phyloP scores from a whole-genome alignment of 2,329 filamentous ascomycete species.

The Esteya vermicola region DNA sequence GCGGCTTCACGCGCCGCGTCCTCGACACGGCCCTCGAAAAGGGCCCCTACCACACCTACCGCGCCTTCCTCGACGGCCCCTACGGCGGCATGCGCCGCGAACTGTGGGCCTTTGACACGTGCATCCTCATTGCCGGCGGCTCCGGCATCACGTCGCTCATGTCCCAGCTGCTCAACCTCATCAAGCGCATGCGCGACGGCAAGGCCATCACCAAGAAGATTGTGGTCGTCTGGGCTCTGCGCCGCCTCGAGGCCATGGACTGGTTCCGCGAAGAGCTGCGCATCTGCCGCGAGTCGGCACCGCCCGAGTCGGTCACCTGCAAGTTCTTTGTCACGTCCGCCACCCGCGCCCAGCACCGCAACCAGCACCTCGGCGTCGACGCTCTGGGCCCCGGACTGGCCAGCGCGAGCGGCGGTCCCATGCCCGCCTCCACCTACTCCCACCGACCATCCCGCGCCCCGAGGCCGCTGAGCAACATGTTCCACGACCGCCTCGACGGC shows the following conservation, averaged over 20 bases:
- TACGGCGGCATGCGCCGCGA: slow-evolving; percentile 90
- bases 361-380: slow-evolving; percentile 14
- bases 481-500: slow-evolving; percentile 78
- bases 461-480: slow-evolving; percentile 55
- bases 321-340: slow-evolving; percentile 88
- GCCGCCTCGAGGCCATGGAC: slow-evolving; percentile 83
- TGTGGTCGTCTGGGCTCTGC: slow-evolving; percentile 87
- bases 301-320: slow-evolving; percentile 77
- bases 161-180: slow-evolving; percentile 81
- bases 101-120: slow-evolving; percentile 83
- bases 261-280: slow-evolving; percentile 94
- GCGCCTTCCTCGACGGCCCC: slow-evolving; percentile 83
- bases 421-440: neutral
- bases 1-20: slow-evolving; percentile 77
- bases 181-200: slow-evolving; percentile 89
- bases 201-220: slow-evolving; percentile 87
- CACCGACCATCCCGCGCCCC: slow-evolving; percentile 30
- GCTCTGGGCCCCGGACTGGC: neutral
- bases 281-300: slow-evolving; percentile 80
- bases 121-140: slow-evolving; percentile 83
- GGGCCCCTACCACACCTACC: slow-evolving; percentile 81
- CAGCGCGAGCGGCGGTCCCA: neutral
- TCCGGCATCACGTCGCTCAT: slow-evolving; percentile 90
- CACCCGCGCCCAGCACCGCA: slow-evolving; percentile 37
- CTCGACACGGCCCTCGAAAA: slow-evolving; percentile 72